These are phyloP conservation scores for Sclerotinia nivalis DNA, from an alignment of 2,329 filamentous ascomycete species.

Conservation along the genomic window DNA sequence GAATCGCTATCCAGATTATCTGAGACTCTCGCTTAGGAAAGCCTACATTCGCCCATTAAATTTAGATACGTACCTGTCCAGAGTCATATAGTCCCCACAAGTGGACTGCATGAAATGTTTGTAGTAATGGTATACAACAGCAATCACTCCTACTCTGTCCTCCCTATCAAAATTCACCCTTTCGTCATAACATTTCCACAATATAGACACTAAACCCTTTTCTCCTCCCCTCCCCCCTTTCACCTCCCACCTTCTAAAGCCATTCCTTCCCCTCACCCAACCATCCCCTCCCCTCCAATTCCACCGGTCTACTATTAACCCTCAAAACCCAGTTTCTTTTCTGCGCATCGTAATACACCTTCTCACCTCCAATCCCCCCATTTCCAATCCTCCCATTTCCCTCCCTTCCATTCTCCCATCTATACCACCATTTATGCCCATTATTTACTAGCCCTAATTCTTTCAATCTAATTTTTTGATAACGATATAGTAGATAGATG, in stretches of 20 bases:
- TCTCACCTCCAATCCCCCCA: background rate
- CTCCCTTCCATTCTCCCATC: background rate
- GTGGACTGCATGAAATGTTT: no score
- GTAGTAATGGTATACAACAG: no score
- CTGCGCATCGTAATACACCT: background rate
- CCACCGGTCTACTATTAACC: slow-evolving; percentile 1
- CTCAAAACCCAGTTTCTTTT: background rate
- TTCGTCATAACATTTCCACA: no score
- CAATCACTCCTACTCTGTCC: no score
- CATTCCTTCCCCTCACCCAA: background rate
- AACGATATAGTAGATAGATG: background rate
- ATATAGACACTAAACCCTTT: background rate
- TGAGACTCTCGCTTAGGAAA: no score
- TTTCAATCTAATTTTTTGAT: background rate
- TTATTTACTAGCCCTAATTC: background rate
- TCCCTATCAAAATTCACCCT: no score
- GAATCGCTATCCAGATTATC: no score
- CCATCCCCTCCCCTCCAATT: background rate
- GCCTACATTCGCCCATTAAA: no score
- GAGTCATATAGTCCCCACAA: no score
- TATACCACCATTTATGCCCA: background rate
- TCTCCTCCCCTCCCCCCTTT: background rate
- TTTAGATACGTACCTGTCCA: no score
- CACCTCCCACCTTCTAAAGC: background rate
- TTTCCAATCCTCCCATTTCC: no score